Conservation (phyloP, 441 rosid genomes). For the Syzygium malaccense region DNA sequence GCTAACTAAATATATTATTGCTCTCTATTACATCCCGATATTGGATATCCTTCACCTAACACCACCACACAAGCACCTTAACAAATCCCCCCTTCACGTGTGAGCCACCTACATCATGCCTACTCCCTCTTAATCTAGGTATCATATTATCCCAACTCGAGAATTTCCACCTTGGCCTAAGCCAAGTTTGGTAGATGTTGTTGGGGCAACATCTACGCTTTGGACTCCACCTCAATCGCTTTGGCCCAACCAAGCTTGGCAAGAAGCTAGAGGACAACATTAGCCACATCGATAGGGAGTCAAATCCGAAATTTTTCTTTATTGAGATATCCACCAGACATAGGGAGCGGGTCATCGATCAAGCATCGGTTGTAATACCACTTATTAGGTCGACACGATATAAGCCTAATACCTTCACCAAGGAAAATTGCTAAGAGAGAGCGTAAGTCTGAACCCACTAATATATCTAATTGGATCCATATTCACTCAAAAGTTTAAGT, state of each 20-base stretch:
- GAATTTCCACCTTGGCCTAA: neutral
- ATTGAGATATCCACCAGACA: neutral
- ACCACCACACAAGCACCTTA: neutral
- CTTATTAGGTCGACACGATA: accelerated
- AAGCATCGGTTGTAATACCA: neutral
- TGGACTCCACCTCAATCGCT: neutral
- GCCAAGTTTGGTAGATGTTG: neutral
- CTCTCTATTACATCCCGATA: neutral
- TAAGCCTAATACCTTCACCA: neutral
- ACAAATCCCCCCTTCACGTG: neutral
- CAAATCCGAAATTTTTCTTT: neutral
- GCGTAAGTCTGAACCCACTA: neutral
- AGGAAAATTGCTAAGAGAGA: neutral
- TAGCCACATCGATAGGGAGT: neutral
- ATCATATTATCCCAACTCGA: neutral
- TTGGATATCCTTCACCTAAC: neutral
- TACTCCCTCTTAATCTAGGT: neutral
- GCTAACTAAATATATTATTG: neutral
- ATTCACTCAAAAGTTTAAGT: neutral
- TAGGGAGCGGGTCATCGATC: neutral
- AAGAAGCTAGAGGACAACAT: neutral
- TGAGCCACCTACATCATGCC: neutral
- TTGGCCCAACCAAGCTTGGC: neutral
- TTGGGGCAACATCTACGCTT: neutral
- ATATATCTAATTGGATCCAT: neutral